Evolutionary conservation across 1,139 yeast genomes (phyloP).

Genomic region (Hanseniaspora gamundiae): DNA sequence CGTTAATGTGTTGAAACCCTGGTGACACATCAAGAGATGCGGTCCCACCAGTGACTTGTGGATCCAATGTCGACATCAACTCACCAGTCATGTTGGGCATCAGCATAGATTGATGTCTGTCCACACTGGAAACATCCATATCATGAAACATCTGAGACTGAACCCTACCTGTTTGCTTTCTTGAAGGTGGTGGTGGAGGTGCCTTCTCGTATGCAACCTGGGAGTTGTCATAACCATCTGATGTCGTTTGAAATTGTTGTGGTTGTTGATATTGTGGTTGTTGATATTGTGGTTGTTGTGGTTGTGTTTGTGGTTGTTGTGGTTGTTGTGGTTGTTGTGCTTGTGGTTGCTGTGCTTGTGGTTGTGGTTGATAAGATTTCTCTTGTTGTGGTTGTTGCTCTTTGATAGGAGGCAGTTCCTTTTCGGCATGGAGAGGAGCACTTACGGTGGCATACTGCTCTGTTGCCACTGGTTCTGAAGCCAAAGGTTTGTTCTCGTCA

Average conservation of each 20-base stretch:
- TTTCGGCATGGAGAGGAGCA: conserved; percentile 1
- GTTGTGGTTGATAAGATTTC: background rate
- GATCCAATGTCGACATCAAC: conserved; percentile 20
- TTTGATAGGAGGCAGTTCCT: background rate
- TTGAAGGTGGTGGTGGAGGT: conserved; percentile 13
- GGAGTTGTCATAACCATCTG: conserved; percentile 7
- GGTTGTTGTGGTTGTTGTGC: background rate
- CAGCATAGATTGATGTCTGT: conserved; percentile 13
- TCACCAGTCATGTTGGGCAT: conserved; percentile 20
- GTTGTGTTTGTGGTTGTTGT: background rate
- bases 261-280: conserved; percentile 5
- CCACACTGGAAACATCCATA: conserved; percentile 29
- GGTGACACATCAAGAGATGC: conserved; percentile 21
- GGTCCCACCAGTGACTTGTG: conserved; percentile 26
- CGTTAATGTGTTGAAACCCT: conserved; percentile 4
- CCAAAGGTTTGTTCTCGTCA: background rate
- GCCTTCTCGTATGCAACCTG: conserved; percentile 8
- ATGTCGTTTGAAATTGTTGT: conserved; percentile 8
- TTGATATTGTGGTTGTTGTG: conserved; percentile 5
- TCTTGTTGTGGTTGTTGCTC: background rate
- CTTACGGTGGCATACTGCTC: too few species aligned
- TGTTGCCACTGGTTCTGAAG: too few species aligned
- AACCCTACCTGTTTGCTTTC: conserved; percentile 32
- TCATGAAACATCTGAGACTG: conserved; percentile 45
- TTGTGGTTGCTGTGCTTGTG: background rate